phyloP scores from a whole-genome alignment of 805 yeast genomes.

The Saturnispora diversa region DNA sequence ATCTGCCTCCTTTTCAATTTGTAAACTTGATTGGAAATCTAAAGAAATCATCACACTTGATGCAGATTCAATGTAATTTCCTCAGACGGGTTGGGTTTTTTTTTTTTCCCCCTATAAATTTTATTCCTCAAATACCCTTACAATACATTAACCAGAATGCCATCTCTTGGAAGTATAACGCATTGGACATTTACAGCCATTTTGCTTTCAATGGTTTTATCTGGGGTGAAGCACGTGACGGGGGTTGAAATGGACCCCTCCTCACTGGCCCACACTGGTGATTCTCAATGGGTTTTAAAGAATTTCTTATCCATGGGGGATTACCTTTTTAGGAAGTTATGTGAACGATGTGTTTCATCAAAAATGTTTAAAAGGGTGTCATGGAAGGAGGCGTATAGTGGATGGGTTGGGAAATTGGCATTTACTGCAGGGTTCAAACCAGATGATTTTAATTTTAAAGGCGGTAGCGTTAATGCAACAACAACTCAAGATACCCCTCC shows the following conservation, averaged over 20 bases:
- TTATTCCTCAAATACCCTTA: no score
- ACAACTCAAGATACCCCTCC: background rate
- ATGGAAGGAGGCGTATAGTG: conserved; percentile 22
- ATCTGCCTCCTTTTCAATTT: conserved; percentile 46
- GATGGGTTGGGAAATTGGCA: conserved; percentile 9
- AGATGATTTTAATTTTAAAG: no score
- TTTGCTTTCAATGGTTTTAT: conserved; percentile 69
- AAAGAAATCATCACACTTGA: background rate
- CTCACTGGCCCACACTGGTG: conserved; percentile 38
- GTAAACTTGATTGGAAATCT: background rate
- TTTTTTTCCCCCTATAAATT: no score
- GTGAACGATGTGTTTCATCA: conserved; percentile 38
- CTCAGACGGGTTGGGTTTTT: no score
- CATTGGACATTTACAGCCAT: conserved; percentile 76
- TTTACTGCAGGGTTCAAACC: conserved; percentile 3
- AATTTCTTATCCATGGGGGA: conserved; percentile 57
- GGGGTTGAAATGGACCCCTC: conserved; percentile 42
- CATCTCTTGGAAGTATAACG: conserved; percentile 45
- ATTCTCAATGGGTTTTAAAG: conserved; percentile 35
- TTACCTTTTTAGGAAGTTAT: conserved; percentile 41
- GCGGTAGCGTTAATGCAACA: background rate
- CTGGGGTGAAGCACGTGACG: conserved; percentile 78
- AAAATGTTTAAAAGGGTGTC: conserved; percentile 39
- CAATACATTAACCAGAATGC: background rate
- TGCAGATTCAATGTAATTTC: background rate